Conservation (phyloP, 352 stramenopile genomes). For the Phytopythium litorale region DNA sequence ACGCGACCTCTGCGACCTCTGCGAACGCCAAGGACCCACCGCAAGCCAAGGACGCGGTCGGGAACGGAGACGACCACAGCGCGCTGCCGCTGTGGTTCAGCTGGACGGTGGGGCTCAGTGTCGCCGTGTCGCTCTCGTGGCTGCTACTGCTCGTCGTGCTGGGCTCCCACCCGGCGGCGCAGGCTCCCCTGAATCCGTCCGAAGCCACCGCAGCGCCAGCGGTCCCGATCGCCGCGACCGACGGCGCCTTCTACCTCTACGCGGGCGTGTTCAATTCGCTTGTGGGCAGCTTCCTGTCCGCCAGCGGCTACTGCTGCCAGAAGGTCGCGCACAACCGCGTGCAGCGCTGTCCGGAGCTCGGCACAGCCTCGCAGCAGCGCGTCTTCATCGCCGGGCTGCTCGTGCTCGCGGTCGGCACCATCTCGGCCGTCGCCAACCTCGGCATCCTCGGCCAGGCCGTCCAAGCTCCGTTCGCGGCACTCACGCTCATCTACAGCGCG, state of each 20-base stretch:
- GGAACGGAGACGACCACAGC: neutral
- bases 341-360: slow-evolving; percentile 38
- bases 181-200: neutral
- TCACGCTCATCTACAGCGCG: slow-evolving; percentile 79
- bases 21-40: neutral
- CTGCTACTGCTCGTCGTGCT: slow-evolving; percentile 35
- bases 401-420: slow-evolving; percentile 55
- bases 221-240: neutral
- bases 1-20: neutral
- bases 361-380: slow-evolving; percentile 57
- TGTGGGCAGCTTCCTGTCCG: slow-evolving; percentile 69
- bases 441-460: slow-evolving; percentile 72
- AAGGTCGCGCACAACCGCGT: slow-evolving; percentile 68
- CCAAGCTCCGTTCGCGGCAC: slow-evolving; percentile 71
- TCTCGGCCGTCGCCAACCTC: slow-evolving; percentile 70
- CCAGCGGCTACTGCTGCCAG: slow-evolving; percentile 79
- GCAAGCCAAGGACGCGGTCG: neutral
- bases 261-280: slow-evolving; percentile 71
- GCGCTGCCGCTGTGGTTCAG: slow-evolving; percentile 60
- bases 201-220: neutral
- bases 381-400: slow-evolving; percentile 54
- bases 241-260: slow-evolving; percentile 42
- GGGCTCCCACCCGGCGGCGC: slow-evolving; percentile 23
- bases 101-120: slow-evolving; percentile 26
- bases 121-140: slow-evolving; percentile 42